Evolutionary conservation across 768 basidiomycete species (phyloP).

Genomic region (Neoboletus subvelutipes): DNA sequence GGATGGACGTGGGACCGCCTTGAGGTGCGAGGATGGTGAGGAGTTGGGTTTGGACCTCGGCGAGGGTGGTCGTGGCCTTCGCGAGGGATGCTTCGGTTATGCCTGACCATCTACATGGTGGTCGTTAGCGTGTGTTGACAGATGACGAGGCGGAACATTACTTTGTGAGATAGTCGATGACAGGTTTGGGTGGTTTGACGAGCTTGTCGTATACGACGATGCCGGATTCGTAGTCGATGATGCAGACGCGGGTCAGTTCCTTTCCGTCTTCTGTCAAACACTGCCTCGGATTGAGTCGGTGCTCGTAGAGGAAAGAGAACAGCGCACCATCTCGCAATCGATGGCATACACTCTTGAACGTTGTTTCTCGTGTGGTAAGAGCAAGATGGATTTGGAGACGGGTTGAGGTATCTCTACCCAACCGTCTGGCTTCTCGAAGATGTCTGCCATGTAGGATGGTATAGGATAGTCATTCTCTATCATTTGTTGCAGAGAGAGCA

Average conservation of each 20-base stretch:
- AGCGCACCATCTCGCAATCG: conserved; percentile 93
- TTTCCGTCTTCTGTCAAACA: conserved; percentile 89
- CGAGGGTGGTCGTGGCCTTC: conserved; percentile 72
- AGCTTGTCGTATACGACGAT: conserved; percentile 83
- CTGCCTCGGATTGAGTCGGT: conserved; percentile 38
- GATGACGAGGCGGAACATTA: conserved; percentile 30
- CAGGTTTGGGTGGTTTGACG: conserved; percentile 82
- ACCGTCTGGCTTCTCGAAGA: conserved; percentile 59
- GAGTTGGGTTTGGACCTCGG: conserved; percentile 73
- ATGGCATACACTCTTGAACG: conserved; percentile 69
- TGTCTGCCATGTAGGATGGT: conserved; percentile 79
- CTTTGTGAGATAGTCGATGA: conserved; percentile 92
- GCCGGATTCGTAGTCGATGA: conserved; percentile 75
- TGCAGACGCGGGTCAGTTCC: conserved; percentile 80
- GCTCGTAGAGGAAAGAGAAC: background rate
- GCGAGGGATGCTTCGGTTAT: conserved; percentile 76
- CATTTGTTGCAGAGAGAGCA: conserved; percentile 83
- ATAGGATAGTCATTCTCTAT: conserved; percentile 91
- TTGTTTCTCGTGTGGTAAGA: conserved; percentile 31
- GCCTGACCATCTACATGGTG: conserved; percentile 74
- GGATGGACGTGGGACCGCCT: conserved; percentile 60
- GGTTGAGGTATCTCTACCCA: conserved; percentile 83
- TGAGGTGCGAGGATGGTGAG: conserved; percentile 58
- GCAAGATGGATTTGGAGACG: conserved; percentile 29
- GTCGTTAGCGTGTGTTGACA: background rate